A percentile compares a stretch with the other conserved stretches of the same genome.
phyloP scores from a whole-genome alignment of 345 rosid genomes.

The Linum trigynum region DNA sequence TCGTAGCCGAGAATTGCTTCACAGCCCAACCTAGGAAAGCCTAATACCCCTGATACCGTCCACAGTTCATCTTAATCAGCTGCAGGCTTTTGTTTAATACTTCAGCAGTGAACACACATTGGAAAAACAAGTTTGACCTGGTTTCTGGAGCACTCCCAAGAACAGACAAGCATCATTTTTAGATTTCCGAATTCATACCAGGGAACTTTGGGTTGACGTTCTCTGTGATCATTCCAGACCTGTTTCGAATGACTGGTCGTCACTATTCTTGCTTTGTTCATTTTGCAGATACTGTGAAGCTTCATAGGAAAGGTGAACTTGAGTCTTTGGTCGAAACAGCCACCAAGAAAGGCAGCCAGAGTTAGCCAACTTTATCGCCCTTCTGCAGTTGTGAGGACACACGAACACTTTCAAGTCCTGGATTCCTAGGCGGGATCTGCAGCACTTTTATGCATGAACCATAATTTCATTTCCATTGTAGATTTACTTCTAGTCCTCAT shows the following conservation, averaged over 20 bases:
- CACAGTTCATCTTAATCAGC: no score
- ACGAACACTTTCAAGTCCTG: background rate
- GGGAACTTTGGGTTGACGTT: no score
- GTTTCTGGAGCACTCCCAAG: no score
- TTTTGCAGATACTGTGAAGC: conserved; percentile 68
- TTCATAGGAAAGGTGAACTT: conserved; percentile 62
- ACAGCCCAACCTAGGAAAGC: no score
- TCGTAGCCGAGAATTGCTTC: no score
- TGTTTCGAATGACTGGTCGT: no score
- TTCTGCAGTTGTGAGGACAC: background rate
- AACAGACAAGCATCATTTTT: background rate
- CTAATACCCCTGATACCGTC: no score
- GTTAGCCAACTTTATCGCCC: conserved; percentile 6
- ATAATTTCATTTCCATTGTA: background rate
- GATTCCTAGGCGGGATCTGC: background rate
- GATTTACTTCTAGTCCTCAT: background rate
- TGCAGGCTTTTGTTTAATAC: no score
- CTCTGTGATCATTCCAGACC: no score
- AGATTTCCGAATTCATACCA: background rate
- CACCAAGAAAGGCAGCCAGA: conserved; percentile 27
- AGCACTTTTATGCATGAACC: background rate
- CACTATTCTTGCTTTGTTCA: conserved; percentile 12
- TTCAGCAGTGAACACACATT: no score
- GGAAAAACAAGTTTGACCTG: no score
- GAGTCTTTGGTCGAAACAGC: conserved; percentile 55